phyloP scores from a whole-genome alignment of 306 rosid genomes.

The Hippophae gyantsensis region DNA sequence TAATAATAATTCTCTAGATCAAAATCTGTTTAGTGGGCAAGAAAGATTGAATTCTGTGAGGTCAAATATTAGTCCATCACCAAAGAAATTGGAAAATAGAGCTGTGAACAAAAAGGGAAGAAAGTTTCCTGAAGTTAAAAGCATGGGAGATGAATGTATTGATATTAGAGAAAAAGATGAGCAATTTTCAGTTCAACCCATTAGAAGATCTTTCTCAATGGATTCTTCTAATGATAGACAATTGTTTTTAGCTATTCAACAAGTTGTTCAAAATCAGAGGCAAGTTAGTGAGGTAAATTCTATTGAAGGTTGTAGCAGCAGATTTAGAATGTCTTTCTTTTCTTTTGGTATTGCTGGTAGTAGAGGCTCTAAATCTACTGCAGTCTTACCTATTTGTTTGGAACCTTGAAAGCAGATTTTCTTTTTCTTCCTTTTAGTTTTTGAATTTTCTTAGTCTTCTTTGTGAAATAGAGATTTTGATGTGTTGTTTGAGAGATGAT shows the following conservation, averaged over 20 bases:
- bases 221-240: constrained; percentile 76
- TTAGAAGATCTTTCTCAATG: constrained; percentile 87
- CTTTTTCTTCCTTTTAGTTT: background rate
- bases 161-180: constrained; percentile 75
- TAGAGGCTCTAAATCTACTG: constrained; percentile 51
- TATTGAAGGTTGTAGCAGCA: constrained; percentile 51
- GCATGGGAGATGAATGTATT: constrained; percentile 91
- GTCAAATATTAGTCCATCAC: constrained; percentile 20
- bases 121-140: constrained; percentile 51
- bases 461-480: constrained; percentile 27
- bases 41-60: constrained; percentile 30
- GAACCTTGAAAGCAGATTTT: constrained; percentile 28
- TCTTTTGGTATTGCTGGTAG: constrained; percentile 62
- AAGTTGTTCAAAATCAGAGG: constrained; percentile 42
- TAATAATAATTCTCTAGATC: background rate
- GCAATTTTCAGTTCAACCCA: constrained; percentile 59
- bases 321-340: constrained; percentile 65
- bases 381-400: constrained; percentile 53
- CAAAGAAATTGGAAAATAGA: constrained; percentile 28
- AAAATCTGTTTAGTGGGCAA: constrained; percentile 16
- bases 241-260: constrained; percentile 64
- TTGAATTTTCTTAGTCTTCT: constrained; percentile 24
- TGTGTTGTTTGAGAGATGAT: constrained; percentile 41
- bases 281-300: constrained; percentile 34
- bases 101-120: constrained; percentile 28